Evolutionary conservation across 176 grass and related monocot genomes (phyloP).

Genomic region (Zoysia pacifica): DNA sequence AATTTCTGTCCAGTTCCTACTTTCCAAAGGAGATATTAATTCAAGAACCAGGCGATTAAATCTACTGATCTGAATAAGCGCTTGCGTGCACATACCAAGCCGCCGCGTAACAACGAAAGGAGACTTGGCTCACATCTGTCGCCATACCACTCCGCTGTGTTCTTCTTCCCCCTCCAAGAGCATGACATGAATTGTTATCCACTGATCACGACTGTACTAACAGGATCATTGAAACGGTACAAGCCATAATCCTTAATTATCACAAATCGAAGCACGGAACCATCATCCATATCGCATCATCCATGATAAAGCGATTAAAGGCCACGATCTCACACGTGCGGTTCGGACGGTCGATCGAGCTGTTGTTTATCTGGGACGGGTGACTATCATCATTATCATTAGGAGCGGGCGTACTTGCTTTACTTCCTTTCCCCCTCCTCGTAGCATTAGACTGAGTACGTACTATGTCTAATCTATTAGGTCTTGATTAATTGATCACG

Average conservation of each 20-base stretch:
- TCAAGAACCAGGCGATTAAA: too few species aligned
- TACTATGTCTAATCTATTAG: not conserved
- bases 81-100: too few species aligned
- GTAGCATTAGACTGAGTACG: not conserved
- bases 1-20: too few species aligned
- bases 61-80: too few species aligned
- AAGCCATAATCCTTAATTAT: not conserved
- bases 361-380: too few species aligned
- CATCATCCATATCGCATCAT: not conserved
- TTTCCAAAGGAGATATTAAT: too few species aligned
- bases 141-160: not conserved
- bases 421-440: not conserved
- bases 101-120: not conserved
- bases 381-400: too few species aligned
- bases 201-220: not conserved
- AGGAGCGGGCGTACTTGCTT: too few species aligned
- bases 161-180: not conserved
- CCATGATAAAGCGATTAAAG: not conserved
- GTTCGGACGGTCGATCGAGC: too few species aligned
- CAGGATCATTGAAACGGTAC: not conserved
- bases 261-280: not conserved
- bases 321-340: not conserved
- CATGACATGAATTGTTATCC: not conserved
- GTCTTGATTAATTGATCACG: not conserved
- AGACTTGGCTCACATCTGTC: not conserved